A percentile compares a stretch with the other conserved stretches of the same genome.
phyloP scores from a whole-genome alignment of 768 basidiomycete species.

The Hemileccinum rubropunctum region DNA sequence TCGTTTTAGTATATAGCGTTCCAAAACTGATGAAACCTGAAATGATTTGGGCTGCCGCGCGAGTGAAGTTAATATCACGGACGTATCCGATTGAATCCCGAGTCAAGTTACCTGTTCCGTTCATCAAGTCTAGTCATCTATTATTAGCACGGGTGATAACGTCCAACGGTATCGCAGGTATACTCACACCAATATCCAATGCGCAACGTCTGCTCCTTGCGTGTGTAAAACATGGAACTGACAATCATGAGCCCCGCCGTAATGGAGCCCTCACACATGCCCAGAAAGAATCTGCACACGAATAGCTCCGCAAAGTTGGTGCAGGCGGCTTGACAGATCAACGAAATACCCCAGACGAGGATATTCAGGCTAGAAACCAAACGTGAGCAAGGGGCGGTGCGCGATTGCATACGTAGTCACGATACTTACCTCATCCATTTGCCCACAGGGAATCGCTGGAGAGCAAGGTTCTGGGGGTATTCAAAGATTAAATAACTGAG shows the following conservation, averaged over 20 bases:
- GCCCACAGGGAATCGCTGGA: conserved; percentile 72
- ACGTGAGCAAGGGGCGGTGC: conserved; percentile 46
- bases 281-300: conserved; percentile 61
- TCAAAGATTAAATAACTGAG: conserved; percentile 59
- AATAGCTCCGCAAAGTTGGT: conserved; percentile 65
- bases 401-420: too few relatives aligned
- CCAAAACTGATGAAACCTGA: conserved; percentile 70
- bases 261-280: conserved; percentile 67
- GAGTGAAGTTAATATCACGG: not conserved
- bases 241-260: conserved; percentile 79
- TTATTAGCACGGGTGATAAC: not conserved
- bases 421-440: conserved; percentile 77
- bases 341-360: conserved; percentile 59
- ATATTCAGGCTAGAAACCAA: conserved; percentile 62
- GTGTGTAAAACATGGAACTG: conserved; percentile 76
- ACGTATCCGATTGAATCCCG: too few relatives aligned
- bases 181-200: conserved; percentile 77
- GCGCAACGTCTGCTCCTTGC: conserved; percentile 63
- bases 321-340: conserved; percentile 66
- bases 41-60: conserved; percentile 58
- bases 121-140: conserved; percentile 58
- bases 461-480: conserved; percentile 76
- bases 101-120: conserved; percentile 52
- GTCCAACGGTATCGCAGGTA: not conserved
- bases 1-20: conserved; percentile 55